Conservation (phyloP, 2,329 filamentous ascomycete species). For the Albifimbria verrucaria region DNA sequence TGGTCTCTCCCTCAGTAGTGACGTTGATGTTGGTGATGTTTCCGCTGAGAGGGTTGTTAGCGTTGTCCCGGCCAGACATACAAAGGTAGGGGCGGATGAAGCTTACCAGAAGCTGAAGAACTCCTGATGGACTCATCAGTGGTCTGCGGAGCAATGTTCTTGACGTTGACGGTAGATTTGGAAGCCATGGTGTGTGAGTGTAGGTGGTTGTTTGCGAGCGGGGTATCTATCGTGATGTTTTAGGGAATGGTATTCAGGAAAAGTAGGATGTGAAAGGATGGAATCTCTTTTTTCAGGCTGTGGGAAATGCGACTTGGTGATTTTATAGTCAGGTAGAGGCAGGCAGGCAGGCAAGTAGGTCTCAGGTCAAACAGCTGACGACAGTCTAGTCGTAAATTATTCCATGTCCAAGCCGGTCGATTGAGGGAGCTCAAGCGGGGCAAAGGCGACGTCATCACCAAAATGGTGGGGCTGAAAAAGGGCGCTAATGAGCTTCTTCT, state of each 20-base stretch:
- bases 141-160: slow-evolving; percentile 80
- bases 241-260: slow-evolving; percentile 4
- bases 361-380: neutral
- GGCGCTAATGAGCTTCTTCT: neutral
- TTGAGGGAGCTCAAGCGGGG: neutral
- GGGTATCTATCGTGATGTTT: slow-evolving; percentile 2
- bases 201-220: slow-evolving; percentile 5
- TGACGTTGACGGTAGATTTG: slow-evolving; percentile 73
- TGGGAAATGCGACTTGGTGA: neutral
- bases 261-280: neutral
- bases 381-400: neutral
- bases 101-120: slow-evolving; percentile 95
- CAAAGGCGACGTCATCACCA: neutral
- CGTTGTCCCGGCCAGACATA: neutral
- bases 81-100: too few species aligned
- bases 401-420: neutral
- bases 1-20: slow-evolving; percentile 63
- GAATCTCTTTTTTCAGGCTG: neutral
- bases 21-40: slow-evolving; percentile 86
- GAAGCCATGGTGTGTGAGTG: slow-evolving; percentile 45
- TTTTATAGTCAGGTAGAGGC: neutral
- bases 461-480: neutral
- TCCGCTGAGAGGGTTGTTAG: slow-evolving; percentile 57
- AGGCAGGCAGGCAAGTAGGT: too few species aligned
- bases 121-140: slow-evolving; percentile 86